phyloP scores from a whole-genome alignment of 2,329 filamentous ascomycete species.

The Aspergillus aculeatinus region DNA sequence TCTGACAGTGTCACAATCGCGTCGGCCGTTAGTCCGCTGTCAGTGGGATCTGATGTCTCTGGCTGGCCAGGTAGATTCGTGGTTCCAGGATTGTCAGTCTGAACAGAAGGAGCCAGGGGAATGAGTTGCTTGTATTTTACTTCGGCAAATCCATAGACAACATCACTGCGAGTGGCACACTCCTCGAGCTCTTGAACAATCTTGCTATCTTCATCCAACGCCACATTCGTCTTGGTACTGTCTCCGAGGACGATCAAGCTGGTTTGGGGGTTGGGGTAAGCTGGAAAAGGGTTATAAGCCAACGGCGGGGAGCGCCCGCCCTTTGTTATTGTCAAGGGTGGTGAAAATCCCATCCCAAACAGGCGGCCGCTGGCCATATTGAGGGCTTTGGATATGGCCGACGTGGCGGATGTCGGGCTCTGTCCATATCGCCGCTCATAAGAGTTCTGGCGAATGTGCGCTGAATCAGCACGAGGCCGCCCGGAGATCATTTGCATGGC shows the following conservation, averaged over 20 bases:
- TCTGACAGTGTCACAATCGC: conserved; percentile 85
- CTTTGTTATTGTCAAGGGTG: conserved; percentile 47
- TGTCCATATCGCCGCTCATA: conserved; percentile 77
- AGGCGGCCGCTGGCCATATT: conserved; percentile 77
- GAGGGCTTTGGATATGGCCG: conserved; percentile 90
- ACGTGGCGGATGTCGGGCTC: conserved; percentile 74
- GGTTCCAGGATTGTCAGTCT: conserved; percentile 33
- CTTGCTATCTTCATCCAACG: conserved; percentile 74
- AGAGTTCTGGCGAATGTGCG: conserved; percentile 72
- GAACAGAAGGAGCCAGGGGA: conserved; percentile 72
- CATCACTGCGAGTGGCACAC: conserved; percentile 86
- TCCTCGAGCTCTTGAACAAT: conserved; percentile 85
- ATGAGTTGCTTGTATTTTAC: conserved; percentile 98
- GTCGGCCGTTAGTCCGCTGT: conserved; percentile 78
- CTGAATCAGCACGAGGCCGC: conserved; percentile 57
- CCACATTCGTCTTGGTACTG: conserved; percentile 60
- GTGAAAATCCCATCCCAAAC: conserved; percentile 52
- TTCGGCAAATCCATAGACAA: conserved; percentile 95
- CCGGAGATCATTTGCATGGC: conserved; percentile 73
- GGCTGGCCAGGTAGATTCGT: conserved; percentile 29
- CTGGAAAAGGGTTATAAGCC: conserved; percentile 69
- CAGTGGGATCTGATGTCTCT: conserved; percentile 56
- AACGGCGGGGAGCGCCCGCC: conserved; percentile 48
- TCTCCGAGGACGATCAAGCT: conserved; percentile 64
- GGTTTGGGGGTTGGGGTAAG: conserved; percentile 73